These are phyloP conservation scores for Margaritispora aquatica DNA, from an alignment of 495 filamentous ascomycete species.

Conservation along the genomic window DNA sequence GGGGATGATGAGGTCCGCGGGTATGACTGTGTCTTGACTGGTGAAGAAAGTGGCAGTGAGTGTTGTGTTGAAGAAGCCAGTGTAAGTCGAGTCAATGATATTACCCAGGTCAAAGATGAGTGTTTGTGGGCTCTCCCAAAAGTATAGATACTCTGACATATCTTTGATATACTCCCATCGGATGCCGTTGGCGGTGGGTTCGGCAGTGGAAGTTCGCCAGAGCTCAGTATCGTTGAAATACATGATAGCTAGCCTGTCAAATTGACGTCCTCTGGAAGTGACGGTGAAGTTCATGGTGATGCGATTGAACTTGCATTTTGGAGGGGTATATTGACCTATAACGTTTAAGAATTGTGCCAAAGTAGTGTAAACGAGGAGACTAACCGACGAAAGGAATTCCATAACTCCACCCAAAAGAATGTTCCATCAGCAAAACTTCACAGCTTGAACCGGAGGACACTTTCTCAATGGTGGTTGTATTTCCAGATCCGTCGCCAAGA, in stretches of 20 bases:
- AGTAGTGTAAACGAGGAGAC: constrained; percentile 13
- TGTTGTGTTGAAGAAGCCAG: constrained; percentile 74
- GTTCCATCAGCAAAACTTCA: constrained; percentile 55
- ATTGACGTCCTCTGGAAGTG: constrained; percentile 67
- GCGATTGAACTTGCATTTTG: constrained; percentile 66
- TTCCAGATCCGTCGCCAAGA: constrained; percentile 29
- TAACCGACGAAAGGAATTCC: constrained; percentile 71
- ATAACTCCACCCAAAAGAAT: constrained; percentile 74
- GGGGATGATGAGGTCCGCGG: constrained; percentile 66
- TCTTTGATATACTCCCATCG: constrained; percentile 76
- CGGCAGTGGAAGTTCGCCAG: constrained; percentile 81
- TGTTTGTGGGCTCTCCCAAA: constrained; percentile 48
- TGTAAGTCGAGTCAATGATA: constrained; percentile 50
- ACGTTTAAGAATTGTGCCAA: background rate
- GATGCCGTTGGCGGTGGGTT: constrained; percentile 69
- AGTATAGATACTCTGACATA: constrained; percentile 63
- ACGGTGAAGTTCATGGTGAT: constrained; percentile 80
- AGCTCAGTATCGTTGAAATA: constrained; percentile 78
- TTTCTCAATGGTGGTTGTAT: constrained; percentile 14
- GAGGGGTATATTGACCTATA: constrained; percentile 61
- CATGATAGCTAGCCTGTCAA: constrained; percentile 72
- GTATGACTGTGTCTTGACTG: constrained; percentile 26
- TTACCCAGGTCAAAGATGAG: constrained; percentile 30
- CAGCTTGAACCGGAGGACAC: constrained; percentile 33
- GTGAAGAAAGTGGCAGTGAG: constrained; percentile 73